Percentiles rank a stretch among this genome's conserved stretches.
Evolutionary conservation across 768 basidiomycete species (phyloP).

Genomic region (Rhizopogon rudus): DNA sequence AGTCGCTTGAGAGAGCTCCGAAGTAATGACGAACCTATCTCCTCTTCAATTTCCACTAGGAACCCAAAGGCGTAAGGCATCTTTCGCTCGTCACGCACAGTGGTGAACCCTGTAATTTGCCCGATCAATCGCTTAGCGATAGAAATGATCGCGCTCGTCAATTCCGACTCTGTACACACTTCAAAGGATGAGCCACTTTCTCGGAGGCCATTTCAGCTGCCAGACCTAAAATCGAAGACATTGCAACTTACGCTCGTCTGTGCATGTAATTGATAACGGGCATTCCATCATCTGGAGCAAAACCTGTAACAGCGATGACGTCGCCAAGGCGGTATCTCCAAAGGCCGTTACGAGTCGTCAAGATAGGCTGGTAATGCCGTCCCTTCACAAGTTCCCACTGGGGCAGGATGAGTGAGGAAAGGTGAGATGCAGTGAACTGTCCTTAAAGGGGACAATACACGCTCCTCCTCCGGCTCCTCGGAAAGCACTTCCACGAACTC

Average conservation of each 20-base stretch:
- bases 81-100: conserved; percentile 14
- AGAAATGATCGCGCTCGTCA: conserved; percentile 8
- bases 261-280: conserved; percentile 3
- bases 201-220: background rate
- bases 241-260: conserved; percentile 5
- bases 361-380: conserved; percentile 2
- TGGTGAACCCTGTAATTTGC: conserved; percentile 14
- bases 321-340: conserved; percentile 8
- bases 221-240: background rate
- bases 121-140: conserved; percentile 12
- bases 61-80: conserved; percentile 9
- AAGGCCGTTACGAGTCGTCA: conserved; percentile 8
- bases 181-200: background rate
- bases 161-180: conserved; percentile 12
- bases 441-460: background rate
- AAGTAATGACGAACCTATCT: conserved; percentile 1
- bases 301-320: background rate
- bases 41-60: conserved; percentile 2
- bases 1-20: background rate
- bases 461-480: background rate
- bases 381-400: conserved; percentile 3
- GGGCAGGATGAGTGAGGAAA: background rate
- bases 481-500: conserved; percentile 3
- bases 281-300: too few relatives aligned
- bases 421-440: background rate